These are phyloP conservation scores for Hepatocystis sp. DNA, from an alignment of 169 alveolate species.

Conservation along the genomic window DNA sequence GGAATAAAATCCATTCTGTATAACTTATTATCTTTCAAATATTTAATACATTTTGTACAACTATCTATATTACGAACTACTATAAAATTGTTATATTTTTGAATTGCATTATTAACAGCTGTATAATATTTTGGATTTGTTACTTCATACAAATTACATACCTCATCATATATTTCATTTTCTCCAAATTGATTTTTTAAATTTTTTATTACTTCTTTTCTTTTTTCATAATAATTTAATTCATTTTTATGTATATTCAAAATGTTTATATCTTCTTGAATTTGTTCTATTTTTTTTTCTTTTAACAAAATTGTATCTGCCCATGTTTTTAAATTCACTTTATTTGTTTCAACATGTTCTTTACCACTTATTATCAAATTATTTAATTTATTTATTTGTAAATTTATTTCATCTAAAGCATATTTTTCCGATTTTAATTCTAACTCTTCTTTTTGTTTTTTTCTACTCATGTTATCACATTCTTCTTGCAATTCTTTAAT, in stretches of 20 bases:
- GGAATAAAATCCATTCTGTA: slow-evolving; percentile 81
- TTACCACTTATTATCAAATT: slow-evolving; percentile 60
- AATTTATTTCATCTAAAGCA: slow-evolving; percentile 15
- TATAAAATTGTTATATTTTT: slow-evolving; percentile 75
- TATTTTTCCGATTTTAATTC: slow-evolving; percentile 36
- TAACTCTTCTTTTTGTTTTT: slow-evolving; percentile 43
- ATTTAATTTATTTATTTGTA: slow-evolving; percentile 9
- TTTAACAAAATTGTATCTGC: slow-evolving; percentile 4
- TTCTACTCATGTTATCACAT: slow-evolving; percentile 36
- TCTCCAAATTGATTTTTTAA: slow-evolving; percentile 68
- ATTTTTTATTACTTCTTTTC: slow-evolving; percentile 74
- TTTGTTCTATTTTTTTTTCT: slow-evolving; percentile 62
- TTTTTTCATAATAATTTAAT: slow-evolving; percentile 68
- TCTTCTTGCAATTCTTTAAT: slow-evolving; percentile 64
- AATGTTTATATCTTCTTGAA: slow-evolving; percentile 72
- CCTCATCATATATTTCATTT: slow-evolving; percentile 80
- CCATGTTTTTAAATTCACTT: slow-evolving; percentile 30
- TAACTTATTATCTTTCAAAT: slow-evolving; percentile 72
- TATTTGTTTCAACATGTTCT: slow-evolving; percentile 28
- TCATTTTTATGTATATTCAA: slow-evolving; percentile 79
- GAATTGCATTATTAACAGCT: slow-evolving; percentile 79
- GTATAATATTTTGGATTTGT: slow-evolving; percentile 77
- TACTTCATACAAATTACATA: slow-evolving; percentile 76
- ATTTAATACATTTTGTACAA: slow-evolving; percentile 75
- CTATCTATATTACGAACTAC: slow-evolving; percentile 74